A percentile compares a stretch with the other conserved stretches of the same genome.
Evolutionary conservation across 2,329 filamentous ascomycete species (phyloP).

Genomic region (Fusarium chaquense): DNA sequence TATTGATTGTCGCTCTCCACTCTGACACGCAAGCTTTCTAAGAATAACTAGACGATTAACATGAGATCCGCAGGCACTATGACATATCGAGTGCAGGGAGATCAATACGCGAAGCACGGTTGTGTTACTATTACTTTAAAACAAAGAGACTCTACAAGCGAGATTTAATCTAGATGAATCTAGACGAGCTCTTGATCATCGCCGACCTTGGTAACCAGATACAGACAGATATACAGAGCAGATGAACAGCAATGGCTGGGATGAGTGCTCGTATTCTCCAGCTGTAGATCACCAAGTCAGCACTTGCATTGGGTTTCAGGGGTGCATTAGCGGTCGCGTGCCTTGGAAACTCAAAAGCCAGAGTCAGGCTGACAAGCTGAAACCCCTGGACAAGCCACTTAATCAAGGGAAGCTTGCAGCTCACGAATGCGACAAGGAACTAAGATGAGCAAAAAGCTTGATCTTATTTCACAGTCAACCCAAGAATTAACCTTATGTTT

Average conservation of each 20-base stretch:
- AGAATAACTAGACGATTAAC: conserved; percentile 32
- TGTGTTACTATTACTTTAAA: neutral
- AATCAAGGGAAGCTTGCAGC: neutral
- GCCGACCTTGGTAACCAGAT: no score
- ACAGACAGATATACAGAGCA: neutral
- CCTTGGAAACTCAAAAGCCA: conserved; percentile 6
- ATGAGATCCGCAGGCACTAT: conserved; percentile 26
- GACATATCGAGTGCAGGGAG: conserved; percentile 20
- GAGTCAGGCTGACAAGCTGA: conserved; percentile 6
- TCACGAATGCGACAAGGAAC: neutral
- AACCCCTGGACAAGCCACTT: conserved; percentile 25
- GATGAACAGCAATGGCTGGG: neutral
- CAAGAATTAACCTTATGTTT: neutral
- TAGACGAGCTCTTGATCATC: no score
- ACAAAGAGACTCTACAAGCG: neutral
- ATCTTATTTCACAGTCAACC: neutral
- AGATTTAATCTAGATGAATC: neutral
- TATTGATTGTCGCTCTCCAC: conserved; percentile 23
- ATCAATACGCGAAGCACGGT: conserved; percentile 27
- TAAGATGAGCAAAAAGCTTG: conserved; percentile 15
- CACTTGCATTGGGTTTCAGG: conserved; percentile 22
- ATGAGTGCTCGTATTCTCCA: neutral
- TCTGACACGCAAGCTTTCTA: conserved; percentile 34
- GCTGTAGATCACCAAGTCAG: neutral
- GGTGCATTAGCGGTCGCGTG: conserved; percentile 12